phyloP scores from a whole-genome alignment of 345 rosid genomes.

The Dovyalis caffra region DNA sequence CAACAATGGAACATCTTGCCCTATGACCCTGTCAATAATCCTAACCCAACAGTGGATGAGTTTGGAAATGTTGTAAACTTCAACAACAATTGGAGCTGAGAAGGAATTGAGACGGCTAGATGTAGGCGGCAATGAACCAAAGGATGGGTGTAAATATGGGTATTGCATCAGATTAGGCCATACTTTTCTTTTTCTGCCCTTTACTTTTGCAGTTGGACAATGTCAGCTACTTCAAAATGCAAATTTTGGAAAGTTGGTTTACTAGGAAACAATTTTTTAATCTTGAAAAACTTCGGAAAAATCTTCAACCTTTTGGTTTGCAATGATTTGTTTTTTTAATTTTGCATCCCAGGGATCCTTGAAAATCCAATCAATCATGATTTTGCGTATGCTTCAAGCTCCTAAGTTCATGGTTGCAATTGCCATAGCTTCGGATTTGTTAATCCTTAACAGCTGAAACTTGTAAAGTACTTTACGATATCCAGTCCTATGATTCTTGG shows the following conservation, averaged over 20 bases:
- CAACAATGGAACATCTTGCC: not conserved
- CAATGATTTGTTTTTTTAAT: not conserved
- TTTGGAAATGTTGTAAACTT: not conserved
- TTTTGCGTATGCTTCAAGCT: not conserved
- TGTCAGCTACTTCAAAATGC: not conserved
- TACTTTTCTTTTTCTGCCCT: not conserved
- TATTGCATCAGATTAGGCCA: not conserved
- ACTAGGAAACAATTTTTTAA: not conserved
- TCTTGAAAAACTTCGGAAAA: not conserved
- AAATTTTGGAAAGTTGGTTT: not conserved
- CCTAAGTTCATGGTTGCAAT: not conserved
- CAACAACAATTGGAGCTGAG: not conserved
- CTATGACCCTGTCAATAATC: not conserved
- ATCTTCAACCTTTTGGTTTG: not conserved
- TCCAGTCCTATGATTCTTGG: not conserved
- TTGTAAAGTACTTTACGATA: not conserved
- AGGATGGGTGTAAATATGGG: not conserved
- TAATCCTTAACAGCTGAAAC: too few species aligned
- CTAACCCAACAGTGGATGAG: not conserved
- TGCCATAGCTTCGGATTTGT: not conserved
- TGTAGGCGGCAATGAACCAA: not conserved
- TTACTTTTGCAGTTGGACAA: not conserved
- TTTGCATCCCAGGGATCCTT: not conserved
- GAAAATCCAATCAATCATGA: not conserved
- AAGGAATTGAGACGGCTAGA: not conserved